Evolutionary conservation across 345 rosid species (phyloP), one percentile per base, ranked within the genome.

Genomic region (Punica granatum): DNA sequence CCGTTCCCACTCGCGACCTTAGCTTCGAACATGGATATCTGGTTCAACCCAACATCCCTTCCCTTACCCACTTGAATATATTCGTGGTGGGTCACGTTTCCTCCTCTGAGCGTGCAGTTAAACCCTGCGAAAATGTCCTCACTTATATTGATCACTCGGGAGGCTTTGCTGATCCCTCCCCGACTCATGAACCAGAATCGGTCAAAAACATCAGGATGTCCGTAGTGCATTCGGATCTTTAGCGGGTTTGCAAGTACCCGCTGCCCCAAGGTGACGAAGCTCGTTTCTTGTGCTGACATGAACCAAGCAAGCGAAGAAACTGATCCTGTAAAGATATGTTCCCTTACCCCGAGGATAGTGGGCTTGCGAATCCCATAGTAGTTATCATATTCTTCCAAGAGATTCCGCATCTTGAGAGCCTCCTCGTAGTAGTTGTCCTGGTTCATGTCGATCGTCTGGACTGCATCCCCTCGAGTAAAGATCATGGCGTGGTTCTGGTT

Each of bases 401-500:
- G 85, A 76, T 92, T 92, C 63, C 94, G 79, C 93, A 90, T 84
- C 78, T 92, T 92, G 67, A 92, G 90, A 5, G 97, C 93, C 85
- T 92, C 98, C 77, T 92, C 98, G 41, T 86, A 90, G 77, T 92
- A 90, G 79, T 78, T 79, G 80, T 92, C 98, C 80, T 92, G 98
- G 82, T 92, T 92, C 98, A 92, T 92, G 70, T 92, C 97, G 60
- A 92, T 92, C 16, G 98, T 92, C 75, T 92, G 98, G 60, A 92
- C 80, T 13, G 98, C 98, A 76, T 90, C 92, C 14, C 98, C 98
- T 25, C 89, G 85, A 41, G 97, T 92, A 74, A 92, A 92, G 70
- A 90, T 90, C 68, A 92, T 68, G 30, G 97, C 96, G 72, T 92
- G 98, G 75, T 92, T 92, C 78, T 92, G 98, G 77, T 92, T 92